Evolutionary conservation across 2,329 filamentous ascomycete genomes (phyloP).

Genomic region (Penicillium digitatum): DNA sequence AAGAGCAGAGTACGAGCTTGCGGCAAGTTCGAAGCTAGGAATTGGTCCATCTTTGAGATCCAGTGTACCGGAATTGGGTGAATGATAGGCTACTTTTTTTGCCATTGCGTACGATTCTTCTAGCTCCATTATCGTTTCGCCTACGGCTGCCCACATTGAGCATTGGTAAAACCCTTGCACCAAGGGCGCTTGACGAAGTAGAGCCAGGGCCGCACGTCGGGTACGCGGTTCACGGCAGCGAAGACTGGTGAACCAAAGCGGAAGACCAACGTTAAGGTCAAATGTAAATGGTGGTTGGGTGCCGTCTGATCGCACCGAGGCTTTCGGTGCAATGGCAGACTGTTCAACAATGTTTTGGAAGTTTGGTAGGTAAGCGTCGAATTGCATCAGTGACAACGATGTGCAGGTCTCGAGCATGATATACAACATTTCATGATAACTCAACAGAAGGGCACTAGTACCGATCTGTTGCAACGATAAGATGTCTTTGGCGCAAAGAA

Average conservation of each 20-base stretch:
- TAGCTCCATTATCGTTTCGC: slow-evolving; percentile 27
- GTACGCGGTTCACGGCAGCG: slow-evolving; percentile 32
- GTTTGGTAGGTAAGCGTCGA: slow-evolving; percentile 22
- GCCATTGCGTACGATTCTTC: slow-evolving; percentile 26
- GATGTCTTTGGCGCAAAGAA: not conserved
- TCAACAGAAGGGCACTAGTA: slow-evolving; percentile 21
- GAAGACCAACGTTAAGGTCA: slow-evolving; percentile 28
- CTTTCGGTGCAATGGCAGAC: slow-evolving; percentile 20
- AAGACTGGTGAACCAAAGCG: slow-evolving; percentile 32
- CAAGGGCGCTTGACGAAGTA: slow-evolving; percentile 23
- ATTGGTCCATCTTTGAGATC: not conserved
- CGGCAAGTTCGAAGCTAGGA: not conserved
- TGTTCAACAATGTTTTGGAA: slow-evolving; percentile 30
- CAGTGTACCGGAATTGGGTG: not conserved
- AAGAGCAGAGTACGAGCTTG: not conserved
- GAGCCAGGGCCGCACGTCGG: slow-evolving; percentile 28
- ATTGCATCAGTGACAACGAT: slow-evolving; percentile 18
- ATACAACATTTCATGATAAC: slow-evolving; percentile 24
- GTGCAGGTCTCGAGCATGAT: slow-evolving; percentile 23
- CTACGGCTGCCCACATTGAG: slow-evolving; percentile 14
- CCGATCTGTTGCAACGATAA: slow-evolving; percentile 15
- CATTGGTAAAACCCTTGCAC: slow-evolving; percentile 31
- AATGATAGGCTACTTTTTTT: not conserved
- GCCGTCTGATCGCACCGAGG: slow-evolving; percentile 20
- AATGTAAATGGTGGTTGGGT: slow-evolving; percentile 32